A percentile compares a stretch with the other conserved stretches of the same genome.
Evolutionary conservation across 306 rosid species (phyloP).

Genomic region (Herpetospermum pedunculosum): DNA sequence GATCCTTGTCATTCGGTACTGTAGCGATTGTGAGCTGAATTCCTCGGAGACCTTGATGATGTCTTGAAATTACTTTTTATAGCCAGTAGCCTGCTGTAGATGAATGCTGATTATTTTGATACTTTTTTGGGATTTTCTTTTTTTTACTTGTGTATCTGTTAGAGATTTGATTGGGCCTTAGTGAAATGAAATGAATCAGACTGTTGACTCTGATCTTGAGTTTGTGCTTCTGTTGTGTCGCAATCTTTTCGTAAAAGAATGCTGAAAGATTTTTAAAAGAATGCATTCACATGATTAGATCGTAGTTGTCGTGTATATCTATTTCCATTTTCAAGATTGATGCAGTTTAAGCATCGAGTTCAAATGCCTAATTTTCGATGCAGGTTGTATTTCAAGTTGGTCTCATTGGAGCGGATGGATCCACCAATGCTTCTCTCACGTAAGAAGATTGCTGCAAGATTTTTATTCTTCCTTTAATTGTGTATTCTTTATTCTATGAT

Average conservation of each 20-base stretch:
- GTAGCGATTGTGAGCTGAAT: background rate
- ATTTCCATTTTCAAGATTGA: background rate
- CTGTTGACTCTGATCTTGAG: slow-evolving; percentile 1
- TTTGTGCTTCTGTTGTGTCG: background rate
- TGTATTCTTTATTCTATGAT: background rate
- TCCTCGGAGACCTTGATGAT: background rate
- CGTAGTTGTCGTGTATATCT: background rate
- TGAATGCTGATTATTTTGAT: slow-evolving; percentile 14
- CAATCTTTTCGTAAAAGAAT: background rate
- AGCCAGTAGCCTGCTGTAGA: slow-evolving; percentile 7
- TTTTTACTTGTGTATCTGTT: background rate
- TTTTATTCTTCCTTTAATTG: background rate
- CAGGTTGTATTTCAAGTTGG: slow-evolving; percentile 38
- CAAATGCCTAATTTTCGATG: slow-evolving; percentile 2
- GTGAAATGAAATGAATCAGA: background rate
- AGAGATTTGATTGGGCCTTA: background rate
- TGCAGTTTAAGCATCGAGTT: slow-evolving; percentile 2
- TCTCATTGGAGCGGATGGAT: slow-evolving; percentile 19
- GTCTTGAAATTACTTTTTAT: background rate
- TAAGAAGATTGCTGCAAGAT: slow-evolving; percentile 13
- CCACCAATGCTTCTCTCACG: slow-evolving; percentile 31
- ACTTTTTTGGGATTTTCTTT: slow-evolving; percentile 13
- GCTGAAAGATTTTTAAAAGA: too few species aligned
- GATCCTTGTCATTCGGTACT: background rate
- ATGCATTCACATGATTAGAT: background rate